phyloP scores from a whole-genome alignment of 116 monocot species.

The Zostera marina region DNA sequence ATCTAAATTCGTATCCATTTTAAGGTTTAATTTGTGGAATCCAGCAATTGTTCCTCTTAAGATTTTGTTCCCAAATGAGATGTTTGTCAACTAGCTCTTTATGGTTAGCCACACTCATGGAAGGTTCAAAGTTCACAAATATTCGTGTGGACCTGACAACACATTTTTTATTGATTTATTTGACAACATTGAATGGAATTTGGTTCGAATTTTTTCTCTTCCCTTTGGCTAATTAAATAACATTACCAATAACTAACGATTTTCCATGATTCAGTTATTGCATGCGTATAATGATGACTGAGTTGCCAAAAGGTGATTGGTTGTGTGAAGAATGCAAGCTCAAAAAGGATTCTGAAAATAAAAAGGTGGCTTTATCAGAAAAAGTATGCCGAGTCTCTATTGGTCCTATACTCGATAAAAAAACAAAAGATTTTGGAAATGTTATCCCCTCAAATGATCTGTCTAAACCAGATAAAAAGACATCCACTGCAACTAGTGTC shows the following conservation, averaged over 20 bases:
- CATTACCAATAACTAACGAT: not conserved
- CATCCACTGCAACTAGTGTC: not conserved
- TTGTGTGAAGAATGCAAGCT: constrained; percentile 69
- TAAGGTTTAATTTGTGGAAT: not conserved
- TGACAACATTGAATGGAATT: not conserved
- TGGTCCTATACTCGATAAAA: constrained; percentile 9
- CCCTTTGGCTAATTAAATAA: not conserved
- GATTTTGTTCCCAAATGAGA: not conserved
- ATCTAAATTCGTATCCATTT: no score
- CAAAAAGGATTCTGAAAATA: constrained; percentile 24
- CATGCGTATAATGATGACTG: constrained; percentile 50
- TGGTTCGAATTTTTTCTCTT: not conserved
- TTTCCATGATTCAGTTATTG: constrained; percentile 40
- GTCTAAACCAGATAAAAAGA: constrained; percentile 12
- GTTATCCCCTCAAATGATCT: constrained; percentile 7
- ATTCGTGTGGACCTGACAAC: not conserved
- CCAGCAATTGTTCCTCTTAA: not conserved
- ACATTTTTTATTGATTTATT: not conserved
- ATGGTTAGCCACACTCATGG: not conserved
- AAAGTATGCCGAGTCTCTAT: constrained; percentile 3
- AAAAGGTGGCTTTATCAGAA: constrained; percentile 15
- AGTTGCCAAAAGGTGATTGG: constrained; percentile 76
- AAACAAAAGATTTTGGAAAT: constrained; percentile 14
- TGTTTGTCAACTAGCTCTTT: not conserved
- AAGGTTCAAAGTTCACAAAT: not conserved